Percentiles rank a stretch among this genome's conserved stretches.
Conservation (phyloP, 202 grass and related monocot genomes). For the Eragrostis tef region DNA sequence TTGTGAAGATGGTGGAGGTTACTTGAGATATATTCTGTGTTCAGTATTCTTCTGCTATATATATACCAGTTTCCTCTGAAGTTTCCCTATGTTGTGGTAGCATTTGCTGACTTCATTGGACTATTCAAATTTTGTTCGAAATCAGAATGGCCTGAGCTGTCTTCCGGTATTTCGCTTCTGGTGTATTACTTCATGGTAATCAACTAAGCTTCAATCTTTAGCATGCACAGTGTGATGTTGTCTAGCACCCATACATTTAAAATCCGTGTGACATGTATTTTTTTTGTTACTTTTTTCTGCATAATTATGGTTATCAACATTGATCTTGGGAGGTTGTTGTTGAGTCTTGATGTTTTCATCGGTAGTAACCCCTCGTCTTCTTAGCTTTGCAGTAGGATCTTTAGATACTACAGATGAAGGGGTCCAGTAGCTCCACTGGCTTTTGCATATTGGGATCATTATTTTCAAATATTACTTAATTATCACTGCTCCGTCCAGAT, state of each 20-base stretch:
- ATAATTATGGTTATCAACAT: background rate
- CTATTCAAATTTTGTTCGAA: slow-evolving; percentile 82
- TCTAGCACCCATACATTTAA: background rate
- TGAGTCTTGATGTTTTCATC: slow-evolving; percentile 29
- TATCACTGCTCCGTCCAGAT: background rate
- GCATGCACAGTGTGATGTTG: slow-evolving; percentile 1
- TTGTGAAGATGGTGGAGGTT: slow-evolving; percentile 84
- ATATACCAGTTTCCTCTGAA: slow-evolving; percentile 80
- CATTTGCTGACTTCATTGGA: slow-evolving; percentile 87
- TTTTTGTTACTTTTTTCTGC: background rate
- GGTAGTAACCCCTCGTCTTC: slow-evolving; percentile 25
- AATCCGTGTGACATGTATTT: slow-evolving; percentile 1
- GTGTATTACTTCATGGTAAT: slow-evolving; percentile 95
- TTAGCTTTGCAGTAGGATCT: slow-evolving; percentile 1
- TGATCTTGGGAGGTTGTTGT: background rate
- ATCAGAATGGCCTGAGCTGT: slow-evolving; percentile 86
- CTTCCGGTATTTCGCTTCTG: slow-evolving; percentile 81
- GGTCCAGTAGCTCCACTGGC: slow-evolving; percentile 20
- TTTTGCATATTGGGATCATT: background rate
- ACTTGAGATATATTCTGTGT: slow-evolving; percentile 84
- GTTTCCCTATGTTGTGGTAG: slow-evolving; percentile 65
- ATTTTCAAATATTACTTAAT: slow-evolving; percentile 20
- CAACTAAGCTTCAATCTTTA: slow-evolving; percentile 27
- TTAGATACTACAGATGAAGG: background rate
- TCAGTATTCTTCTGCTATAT: slow-evolving; percentile 93